Conservation (phyloP, 305 asterid genomes). For the Withania somnifera region DNA sequence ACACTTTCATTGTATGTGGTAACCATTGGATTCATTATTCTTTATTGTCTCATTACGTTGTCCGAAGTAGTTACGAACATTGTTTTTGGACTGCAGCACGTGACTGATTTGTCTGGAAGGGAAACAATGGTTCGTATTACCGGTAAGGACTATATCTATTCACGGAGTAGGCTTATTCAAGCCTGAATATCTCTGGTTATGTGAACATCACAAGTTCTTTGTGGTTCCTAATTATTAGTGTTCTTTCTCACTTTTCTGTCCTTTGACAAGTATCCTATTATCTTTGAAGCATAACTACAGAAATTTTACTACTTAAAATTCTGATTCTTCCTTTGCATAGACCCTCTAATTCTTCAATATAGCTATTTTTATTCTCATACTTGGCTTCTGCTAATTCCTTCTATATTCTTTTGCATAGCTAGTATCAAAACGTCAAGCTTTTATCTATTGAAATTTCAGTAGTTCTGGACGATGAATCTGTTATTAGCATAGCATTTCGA, state of each 20-base stretch:
- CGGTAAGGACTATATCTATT: slow-evolving; percentile 19
- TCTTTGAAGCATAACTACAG: neutral
- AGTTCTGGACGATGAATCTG: neutral
- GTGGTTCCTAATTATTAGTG: neutral
- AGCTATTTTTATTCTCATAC: neutral
- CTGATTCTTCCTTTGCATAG: neutral
- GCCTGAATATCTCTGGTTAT: neutral
- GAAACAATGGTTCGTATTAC: slow-evolving; percentile 76
- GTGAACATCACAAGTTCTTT: neutral
- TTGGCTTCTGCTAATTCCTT: neutral
- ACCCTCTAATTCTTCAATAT: neutral
- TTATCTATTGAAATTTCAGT: neutral
- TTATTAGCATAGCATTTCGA: neutral
- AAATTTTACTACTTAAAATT: neutral
- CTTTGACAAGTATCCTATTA: too few species aligned
- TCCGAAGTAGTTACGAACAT: neutral
- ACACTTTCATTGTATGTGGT: slow-evolving; percentile 49
- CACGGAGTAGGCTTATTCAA: neutral
- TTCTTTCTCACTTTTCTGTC: neutral
- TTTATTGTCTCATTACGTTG: neutral
- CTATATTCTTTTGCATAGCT: neutral
- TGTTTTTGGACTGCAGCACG: slow-evolving; percentile 29
- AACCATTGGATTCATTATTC: neutral
- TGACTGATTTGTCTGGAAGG: slow-evolving; percentile 67
- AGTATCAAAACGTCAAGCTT: neutral